phyloP scores from a whole-genome alignment of 139 green algal genomes.

The Mesotaenium endlicherianum region DNA sequence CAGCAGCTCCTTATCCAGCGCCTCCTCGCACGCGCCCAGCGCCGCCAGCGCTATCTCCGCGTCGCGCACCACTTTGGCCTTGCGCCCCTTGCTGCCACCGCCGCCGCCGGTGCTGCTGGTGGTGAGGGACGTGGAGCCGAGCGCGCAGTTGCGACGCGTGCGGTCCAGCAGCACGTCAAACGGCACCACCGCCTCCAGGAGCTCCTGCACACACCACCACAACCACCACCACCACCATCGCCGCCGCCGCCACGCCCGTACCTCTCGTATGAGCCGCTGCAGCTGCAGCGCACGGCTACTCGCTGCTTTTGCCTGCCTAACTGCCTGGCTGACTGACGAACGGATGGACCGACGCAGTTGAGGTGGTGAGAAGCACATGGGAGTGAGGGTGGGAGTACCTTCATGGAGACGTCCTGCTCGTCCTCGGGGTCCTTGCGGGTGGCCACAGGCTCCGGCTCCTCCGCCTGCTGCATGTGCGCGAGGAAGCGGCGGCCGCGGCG shows the following conservation, averaged over 20 bases:
- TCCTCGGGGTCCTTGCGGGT: neutral
- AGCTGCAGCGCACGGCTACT: no score
- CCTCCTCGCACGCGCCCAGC: conserved; percentile 43
- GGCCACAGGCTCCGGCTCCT: no score
- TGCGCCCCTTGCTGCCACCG: neutral
- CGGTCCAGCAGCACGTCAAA: conserved; percentile 68
- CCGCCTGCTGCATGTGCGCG: no score
- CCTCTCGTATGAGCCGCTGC: no score
- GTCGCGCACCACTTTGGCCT: conserved; percentile 29
- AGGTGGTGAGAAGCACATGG: neutral
- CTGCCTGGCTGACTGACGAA: neutral
- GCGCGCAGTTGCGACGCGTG: conserved; percentile 7
- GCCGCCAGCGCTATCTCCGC: conserved; percentile 46
- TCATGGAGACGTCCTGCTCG: conserved; percentile 13
- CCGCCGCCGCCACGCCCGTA: neutral
- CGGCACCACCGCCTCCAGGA: conserved; percentile 72
- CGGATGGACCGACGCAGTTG: neutral
- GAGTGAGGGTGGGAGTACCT: neutral
- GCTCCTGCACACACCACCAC: conserved; percentile 59
- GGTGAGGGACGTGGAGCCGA: neutral
- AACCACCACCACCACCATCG: neutral
- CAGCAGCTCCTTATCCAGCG: conserved; percentile 54
- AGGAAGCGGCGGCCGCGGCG: no score
- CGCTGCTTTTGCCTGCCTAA: no score
- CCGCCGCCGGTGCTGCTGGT: neutral